phyloP scores from a whole-genome alignment of 768 basidiomycete species.

The Mycena galopus region DNA sequence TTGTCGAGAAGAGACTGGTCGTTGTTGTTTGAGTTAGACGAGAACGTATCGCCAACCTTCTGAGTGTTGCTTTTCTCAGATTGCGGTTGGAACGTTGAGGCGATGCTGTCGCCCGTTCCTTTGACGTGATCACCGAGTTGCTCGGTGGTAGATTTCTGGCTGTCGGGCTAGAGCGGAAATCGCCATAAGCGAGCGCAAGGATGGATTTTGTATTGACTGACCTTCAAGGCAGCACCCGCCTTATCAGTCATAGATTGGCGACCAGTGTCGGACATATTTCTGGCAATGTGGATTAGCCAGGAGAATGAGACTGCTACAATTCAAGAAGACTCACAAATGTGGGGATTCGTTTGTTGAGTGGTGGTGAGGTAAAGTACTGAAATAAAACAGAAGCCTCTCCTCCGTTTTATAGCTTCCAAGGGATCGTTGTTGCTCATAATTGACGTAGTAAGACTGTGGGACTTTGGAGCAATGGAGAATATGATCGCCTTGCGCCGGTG shows the following conservation, averaged over 20 bases:
- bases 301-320: not conserved
- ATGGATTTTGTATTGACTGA: slow-evolving; percentile 33
- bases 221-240: slow-evolving; percentile 64
- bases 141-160: slow-evolving; percentile 68
- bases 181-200: not conserved
- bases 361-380: too few species aligned
- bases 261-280: slow-evolving; percentile 59
- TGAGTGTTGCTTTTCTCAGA: slow-evolving; percentile 69
- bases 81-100: slow-evolving; percentile 64
- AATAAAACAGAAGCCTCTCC: too few species aligned
- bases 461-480: too few species aligned
- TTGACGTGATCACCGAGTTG: slow-evolving; percentile 62
- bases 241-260: slow-evolving; percentile 75
- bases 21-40: slow-evolving; percentile 63
- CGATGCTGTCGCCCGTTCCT: slow-evolving; percentile 60
- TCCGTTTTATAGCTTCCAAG: too few species aligned
- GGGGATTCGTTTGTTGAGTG: too few species aligned
- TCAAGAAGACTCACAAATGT: not conserved
- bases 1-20: slow-evolving; percentile 61
- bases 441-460: too few species aligned
- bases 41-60: slow-evolving; percentile 61
- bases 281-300: not conserved
- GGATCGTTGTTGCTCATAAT: too few species aligned
- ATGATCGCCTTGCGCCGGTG: too few species aligned
- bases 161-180: slow-evolving; percentile 61